Evolutionary conservation across 2,329 filamentous ascomycete species (phyloP).

Genomic region (Monosporascus sp.): DNA sequence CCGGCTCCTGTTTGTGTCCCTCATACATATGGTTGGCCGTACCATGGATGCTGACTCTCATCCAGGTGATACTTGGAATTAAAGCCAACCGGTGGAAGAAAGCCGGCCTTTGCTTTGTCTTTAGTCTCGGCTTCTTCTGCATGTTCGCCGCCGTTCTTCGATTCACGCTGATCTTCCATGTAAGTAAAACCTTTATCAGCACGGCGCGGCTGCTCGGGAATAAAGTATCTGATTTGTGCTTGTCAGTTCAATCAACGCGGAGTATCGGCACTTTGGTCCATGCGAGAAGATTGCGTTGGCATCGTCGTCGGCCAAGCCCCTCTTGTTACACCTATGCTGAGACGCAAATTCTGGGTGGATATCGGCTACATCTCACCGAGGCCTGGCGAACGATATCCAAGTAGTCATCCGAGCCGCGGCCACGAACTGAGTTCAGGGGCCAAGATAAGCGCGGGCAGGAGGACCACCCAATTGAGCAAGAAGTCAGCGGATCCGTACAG

Average conservation of each 20-base stretch:
- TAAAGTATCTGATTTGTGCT: slow-evolving; percentile 5
- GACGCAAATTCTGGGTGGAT: slow-evolving; percentile 19
- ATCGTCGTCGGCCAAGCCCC: slow-evolving; percentile 32
- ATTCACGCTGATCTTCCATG: slow-evolving; percentile 5
- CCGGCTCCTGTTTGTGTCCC: slow-evolving; percentile 2
- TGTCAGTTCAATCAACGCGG: slow-evolving; percentile 26
- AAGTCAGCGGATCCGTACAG: slow-evolving; percentile 15
- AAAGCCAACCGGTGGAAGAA: slow-evolving; percentile 2
- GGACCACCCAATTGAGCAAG: not conserved
- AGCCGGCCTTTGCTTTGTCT: slow-evolving; percentile 2
- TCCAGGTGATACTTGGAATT: slow-evolving; percentile 3
- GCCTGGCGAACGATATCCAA: too few relatives aligned
- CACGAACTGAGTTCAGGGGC: slow-evolving; percentile 6
- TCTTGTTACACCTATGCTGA: slow-evolving; percentile 26
- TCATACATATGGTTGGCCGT: not conserved
- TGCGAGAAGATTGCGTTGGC: slow-evolving; percentile 32
- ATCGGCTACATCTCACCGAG: not conserved
- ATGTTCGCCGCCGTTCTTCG: slow-evolving; percentile 7
- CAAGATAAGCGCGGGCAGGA: not conserved
- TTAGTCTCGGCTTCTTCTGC: slow-evolving; percentile 6
- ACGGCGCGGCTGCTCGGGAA: slow-evolving; percentile 16
- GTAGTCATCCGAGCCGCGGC: slow-evolving; percentile 2
- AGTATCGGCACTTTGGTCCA: slow-evolving; percentile 32
- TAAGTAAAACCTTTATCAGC: not conserved
- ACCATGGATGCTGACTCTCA: not conserved